Evolutionary conservation across 2,329 filamentous ascomycete genomes (phyloP), one percentile per base, ranked within the genome.

Genomic region (Nothophoma quercina): DNA sequence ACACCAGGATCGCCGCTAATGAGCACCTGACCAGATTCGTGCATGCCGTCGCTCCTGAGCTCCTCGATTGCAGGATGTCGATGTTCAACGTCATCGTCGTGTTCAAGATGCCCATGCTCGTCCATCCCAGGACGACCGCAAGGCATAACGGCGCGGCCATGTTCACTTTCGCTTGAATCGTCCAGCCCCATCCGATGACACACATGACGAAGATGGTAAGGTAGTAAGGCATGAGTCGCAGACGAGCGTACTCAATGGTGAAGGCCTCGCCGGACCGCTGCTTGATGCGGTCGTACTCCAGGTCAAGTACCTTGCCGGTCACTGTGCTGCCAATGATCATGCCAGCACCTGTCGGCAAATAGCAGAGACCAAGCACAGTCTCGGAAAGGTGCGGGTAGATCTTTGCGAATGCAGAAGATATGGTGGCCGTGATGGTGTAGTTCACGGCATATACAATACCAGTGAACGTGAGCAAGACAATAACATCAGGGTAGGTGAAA

Each of bases 271-370:
- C 60, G 12, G 49, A 35, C 5, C 51, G 60, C 15, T 49, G 51
- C 36, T 71, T 71, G 49, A 69, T 63, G 0, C 75, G 74, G 1
- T 70, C 72, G 59, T 84, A 85, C 48, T 85, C 79, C 13, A 67
- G 49, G 55, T 85, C 79, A 0, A 85, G 74, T 25, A 85, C 71
- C 40, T 77, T 83, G 15, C 83, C 83, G 0, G 78, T 82, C 9
- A 80, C 61, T 0, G 83, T 65, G 0, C 81, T 83, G 1, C 82
- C 82, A 2, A 83, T 62, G 57, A 85, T 83, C 15, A 79, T 82
- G 0, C 83, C 83, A 0, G 77, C 76, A 0, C 83, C 83, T 19
- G 83, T 83, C 18, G 81, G 80, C 2, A 85, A 77, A 51, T 83
- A 85, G 0, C 79, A 69, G 0, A 70, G 53, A 2, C 67, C 67